Conservation (phyloP, 331 rosid genomes). For the Phaseolus coccineus region DNA sequence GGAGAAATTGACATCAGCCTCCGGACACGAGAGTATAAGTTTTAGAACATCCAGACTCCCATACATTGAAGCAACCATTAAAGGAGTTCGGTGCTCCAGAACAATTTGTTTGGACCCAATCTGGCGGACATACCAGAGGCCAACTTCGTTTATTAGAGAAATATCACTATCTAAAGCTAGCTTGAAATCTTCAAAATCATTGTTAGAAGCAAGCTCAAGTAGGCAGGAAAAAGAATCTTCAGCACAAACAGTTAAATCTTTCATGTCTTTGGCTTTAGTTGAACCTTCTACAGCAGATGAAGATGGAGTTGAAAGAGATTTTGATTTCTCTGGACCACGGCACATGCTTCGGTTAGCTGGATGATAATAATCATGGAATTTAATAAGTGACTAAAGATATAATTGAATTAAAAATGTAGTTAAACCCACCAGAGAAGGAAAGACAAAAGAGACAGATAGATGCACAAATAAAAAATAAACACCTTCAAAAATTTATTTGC, state of each 20-base stretch:
- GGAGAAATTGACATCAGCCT: slow-evolving; percentile 64
- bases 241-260: slow-evolving; percentile 51
- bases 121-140: slow-evolving; percentile 78
- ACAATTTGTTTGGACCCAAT: slow-evolving; percentile 77
- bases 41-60: slow-evolving; percentile 78
- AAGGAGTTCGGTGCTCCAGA: slow-evolving; percentile 76
- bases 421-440: neutral
- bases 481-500: neutral
- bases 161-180: slow-evolving; percentile 54
- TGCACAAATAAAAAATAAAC: neutral
- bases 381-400: neutral
- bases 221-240: slow-evolving; percentile 66
- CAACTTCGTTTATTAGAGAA: slow-evolving; percentile 61
- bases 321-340: slow-evolving; percentile 66
- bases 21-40: slow-evolving; percentile 58
- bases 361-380: slow-evolving; percentile 29
- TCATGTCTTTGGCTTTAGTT: slow-evolving; percentile 60
- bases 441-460: neutral
- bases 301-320: slow-evolving; percentile 44
- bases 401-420: neutral
- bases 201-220: slow-evolving; percentile 83
- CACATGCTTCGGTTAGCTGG: slow-evolving; percentile 66
- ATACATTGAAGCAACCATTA: slow-evolving; percentile 88
- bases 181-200: slow-evolving; percentile 72
- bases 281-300: slow-evolving; percentile 51